phyloP scores from a whole-genome alignment of 129 eudicot species.

The Chrysanthemum lavandulifolium region DNA sequence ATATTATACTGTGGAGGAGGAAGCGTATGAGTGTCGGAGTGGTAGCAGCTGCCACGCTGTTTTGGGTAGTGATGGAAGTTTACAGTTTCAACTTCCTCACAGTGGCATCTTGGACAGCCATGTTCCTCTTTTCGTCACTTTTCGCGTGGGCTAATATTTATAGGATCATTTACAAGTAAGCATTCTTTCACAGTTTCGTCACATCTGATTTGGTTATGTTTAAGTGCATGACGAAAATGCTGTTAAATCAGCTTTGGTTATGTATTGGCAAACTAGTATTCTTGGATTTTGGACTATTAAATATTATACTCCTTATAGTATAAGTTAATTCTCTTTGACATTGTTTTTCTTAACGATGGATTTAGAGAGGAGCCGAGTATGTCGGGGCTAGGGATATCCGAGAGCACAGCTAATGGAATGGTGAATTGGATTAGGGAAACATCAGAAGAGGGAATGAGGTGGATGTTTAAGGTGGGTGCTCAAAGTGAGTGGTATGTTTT shows the following conservation, averaged over 20 bases:
- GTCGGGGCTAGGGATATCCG: constrained; percentile 49
- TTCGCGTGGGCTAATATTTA: constrained; percentile 64
- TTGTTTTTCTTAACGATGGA: neutral
- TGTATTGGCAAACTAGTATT: too few relatives aligned
- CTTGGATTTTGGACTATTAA: neutral
- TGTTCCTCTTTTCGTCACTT: constrained; percentile 36
- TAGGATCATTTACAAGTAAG: constrained; percentile 58
- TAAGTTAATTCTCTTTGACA: neutral
- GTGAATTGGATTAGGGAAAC: constrained; percentile 23
- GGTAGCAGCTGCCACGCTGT: constrained; percentile 41
- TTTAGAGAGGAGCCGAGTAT: constrained; percentile 62
- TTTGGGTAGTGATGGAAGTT: constrained; percentile 54
- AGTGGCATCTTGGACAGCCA: constrained; percentile 53
- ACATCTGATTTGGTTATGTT: neutral
- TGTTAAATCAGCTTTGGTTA: too few relatives aligned
- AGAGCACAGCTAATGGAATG: constrained; percentile 34
- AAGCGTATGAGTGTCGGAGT: constrained; percentile 37
- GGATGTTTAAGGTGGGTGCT: constrained; percentile 63
- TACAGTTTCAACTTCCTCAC: constrained; percentile 59
- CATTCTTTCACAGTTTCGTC: neutral
- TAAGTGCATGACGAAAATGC: neutral
- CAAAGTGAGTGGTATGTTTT: constrained; percentile 63
- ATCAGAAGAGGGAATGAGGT: constrained; percentile 40
- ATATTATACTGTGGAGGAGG: constrained; percentile 61
- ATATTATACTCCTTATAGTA: neutral